These are phyloP conservation scores for Tricholoma sp. DNA, from an alignment of 768 basidiomycete species.

Conservation along the genomic window DNA sequence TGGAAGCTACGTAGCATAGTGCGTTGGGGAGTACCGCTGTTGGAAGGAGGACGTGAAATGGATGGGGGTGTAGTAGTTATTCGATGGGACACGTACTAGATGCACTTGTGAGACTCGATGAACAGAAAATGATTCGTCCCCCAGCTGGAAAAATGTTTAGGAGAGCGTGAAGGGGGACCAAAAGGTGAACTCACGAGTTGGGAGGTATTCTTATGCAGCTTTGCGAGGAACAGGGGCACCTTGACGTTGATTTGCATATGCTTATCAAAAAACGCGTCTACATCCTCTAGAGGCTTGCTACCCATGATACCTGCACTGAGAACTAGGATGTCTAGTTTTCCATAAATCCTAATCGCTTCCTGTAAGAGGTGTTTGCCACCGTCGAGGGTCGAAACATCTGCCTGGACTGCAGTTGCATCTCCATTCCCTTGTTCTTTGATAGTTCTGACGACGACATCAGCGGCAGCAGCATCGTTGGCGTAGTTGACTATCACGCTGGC, in stretches of 20 bases:
- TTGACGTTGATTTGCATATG: slow-evolving; percentile 56
- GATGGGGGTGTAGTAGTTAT: too few relatives aligned
- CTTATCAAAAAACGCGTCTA: slow-evolving; percentile 45
- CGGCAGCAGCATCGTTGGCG: slow-evolving; percentile 33
- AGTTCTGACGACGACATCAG: slow-evolving; percentile 40
- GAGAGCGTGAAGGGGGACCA: neutral
- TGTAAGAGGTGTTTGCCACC: slow-evolving; percentile 44
- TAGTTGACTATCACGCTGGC: slow-evolving; percentile 56
- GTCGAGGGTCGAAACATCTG: slow-evolving; percentile 44
- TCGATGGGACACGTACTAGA: slow-evolving; percentile 23
- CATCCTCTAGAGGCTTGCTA: slow-evolving; percentile 39
- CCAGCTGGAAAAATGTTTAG: slow-evolving; percentile 30
- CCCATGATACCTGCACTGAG: slow-evolving; percentile 58
- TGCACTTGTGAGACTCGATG: slow-evolving; percentile 41
- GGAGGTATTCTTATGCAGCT: slow-evolving; percentile 37
- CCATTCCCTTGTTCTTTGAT: slow-evolving; percentile 42
- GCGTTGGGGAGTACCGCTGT: slow-evolving; percentile 40
- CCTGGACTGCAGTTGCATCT: slow-evolving; percentile 45
- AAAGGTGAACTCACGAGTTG: slow-evolving; percentile 30
- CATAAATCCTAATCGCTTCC: slow-evolving; percentile 43
- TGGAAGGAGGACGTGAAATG: too few relatives aligned
- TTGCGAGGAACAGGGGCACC: slow-evolving; percentile 50
- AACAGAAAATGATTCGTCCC: slow-evolving; percentile 55
- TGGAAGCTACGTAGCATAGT: slow-evolving; percentile 49
- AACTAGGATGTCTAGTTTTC: slow-evolving; percentile 53